Base-by-base conservation (phyloP, 352 stramenopile species). In the Globisporangium nodosum region DNA sequence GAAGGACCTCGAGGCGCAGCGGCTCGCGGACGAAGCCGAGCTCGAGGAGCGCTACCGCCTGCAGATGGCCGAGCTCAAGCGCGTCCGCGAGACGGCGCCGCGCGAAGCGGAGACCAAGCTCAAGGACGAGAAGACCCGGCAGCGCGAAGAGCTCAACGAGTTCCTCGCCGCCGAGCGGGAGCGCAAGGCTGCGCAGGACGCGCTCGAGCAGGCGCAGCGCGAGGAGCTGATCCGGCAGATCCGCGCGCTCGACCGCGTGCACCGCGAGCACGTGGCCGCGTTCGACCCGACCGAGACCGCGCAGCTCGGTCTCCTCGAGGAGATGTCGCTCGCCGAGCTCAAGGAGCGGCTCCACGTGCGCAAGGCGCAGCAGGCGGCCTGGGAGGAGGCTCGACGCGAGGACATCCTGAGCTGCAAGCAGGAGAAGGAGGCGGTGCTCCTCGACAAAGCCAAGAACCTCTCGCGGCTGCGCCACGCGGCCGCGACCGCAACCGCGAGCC, bases 291-390 rank as follows among this genome's bases (percentile, higher is more conserved):
- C 92, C 3, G 82, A 94, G 63, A 96, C 76, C 15, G 71, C 75
- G 18, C 85, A 95, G 39, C 68, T 96, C 18, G 89, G 90, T 0
- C 49, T 98, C 5, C 72, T 98, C 12, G 82, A 97, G 20, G 91
- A 97, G 59, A 97, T 98, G 91, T 96, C 84, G 15, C 71, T 97
- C 5, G 68, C 87, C 0, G 91, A 98, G 54, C 71, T 94, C 0
- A 70, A 74, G 13, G 88, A 94, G 55, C 78, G 90, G 1, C 66
- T 97, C n/a, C 68, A 87, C 21, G 81, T 93, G 20, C 90, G 87
- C 48, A 75, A 94, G 63, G 63, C 71, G 4, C 66, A 90, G 37
- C 76, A 95, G 49, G 68, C 81, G 12, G 73, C 80, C 20, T 83
- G 80, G 70, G 78, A 97, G 59, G 75, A 78, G 9, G 60, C 78